These are phyloP conservation scores for Apiospora marii DNA, from an alignment of 2,329 filamentous ascomycete species.

Conservation along the genomic window DNA sequence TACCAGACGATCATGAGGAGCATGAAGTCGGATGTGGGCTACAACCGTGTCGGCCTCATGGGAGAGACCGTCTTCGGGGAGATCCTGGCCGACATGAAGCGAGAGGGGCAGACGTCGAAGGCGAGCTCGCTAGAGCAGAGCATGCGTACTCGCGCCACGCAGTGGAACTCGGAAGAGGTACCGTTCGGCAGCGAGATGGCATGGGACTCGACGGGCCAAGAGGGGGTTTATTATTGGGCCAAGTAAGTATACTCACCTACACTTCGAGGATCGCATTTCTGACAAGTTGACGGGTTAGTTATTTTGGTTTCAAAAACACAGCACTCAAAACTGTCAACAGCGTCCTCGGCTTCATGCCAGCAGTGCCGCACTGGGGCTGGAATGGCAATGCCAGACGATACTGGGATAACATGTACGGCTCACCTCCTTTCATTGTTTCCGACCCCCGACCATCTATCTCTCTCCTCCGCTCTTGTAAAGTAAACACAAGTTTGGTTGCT, in stretches of 20 bases:
- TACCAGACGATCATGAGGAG: slow-evolving; percentile 56
- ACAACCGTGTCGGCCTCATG: slow-evolving; percentile 61
- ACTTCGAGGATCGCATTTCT: neutral
- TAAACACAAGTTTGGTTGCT: slow-evolving; percentile 10
- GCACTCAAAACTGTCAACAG: slow-evolving; percentile 59
- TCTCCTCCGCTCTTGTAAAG: slow-evolving; percentile 25
- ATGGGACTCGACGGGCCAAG: slow-evolving; percentile 69
- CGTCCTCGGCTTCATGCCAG: slow-evolving; percentile 64
- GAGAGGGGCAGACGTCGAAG: slow-evolving; percentile 52
- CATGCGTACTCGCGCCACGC: slow-evolving; percentile 57
- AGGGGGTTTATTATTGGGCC: slow-evolving; percentile 67
- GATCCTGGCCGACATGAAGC: slow-evolving; percentile 57
- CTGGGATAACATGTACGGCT: slow-evolving; percentile 61
- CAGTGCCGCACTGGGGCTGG: slow-evolving; percentile 68
- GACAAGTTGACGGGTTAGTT: slow-evolving; percentile 34
- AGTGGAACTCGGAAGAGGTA: slow-evolving; percentile 58
- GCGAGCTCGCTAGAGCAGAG: slow-evolving; percentile 49
- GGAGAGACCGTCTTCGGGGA: slow-evolving; percentile 65
- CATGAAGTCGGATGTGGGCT: slow-evolving; percentile 49
- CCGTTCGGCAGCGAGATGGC: slow-evolving; percentile 69
- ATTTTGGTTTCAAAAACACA: slow-evolving; percentile 57
- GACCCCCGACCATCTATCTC: neutral
- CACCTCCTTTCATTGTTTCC: neutral
- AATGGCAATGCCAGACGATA: slow-evolving; percentile 66
- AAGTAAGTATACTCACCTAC: slow-evolving; percentile 43